These are phyloP conservation scores for Diplodia scrobiculata DNA, from an alignment of 2,329 filamentous ascomycete genomes.

Conservation along the genomic window DNA sequence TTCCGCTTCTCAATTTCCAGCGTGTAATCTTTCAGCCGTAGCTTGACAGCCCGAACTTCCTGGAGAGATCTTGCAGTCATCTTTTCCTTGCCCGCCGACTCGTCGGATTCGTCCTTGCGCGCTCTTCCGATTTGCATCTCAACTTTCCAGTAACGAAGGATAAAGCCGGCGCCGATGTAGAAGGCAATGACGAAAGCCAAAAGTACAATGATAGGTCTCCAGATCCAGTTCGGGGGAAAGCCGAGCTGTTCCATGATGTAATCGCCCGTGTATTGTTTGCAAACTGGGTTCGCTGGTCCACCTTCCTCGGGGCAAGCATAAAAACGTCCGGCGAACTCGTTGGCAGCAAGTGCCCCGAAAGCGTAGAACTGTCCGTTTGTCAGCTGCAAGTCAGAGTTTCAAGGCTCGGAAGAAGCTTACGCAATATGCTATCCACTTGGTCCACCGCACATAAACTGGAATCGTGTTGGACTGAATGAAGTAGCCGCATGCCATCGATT, in stretches of 20 bases:
- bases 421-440: constrained; percentile 67
- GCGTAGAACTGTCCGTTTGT: constrained; percentile 60
- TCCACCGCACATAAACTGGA: constrained; percentile 75
- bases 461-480: constrained; percentile 75
- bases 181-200: constrained; percentile 66
- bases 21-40: constrained; percentile 65
- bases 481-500: constrained; percentile 74
- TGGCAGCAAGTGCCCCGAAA: constrained; percentile 70
- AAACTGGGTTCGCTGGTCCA: constrained; percentile 65
- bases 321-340: constrained; percentile 71
- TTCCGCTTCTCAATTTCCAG: constrained; percentile 66
- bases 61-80: constrained; percentile 58
- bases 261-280: constrained; percentile 67
- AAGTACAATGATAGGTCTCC: constrained; percentile 65
- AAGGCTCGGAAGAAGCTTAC: constrained; percentile 35
- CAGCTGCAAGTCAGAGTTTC: background rate
- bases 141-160: constrained; percentile 65
- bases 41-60: constrained; percentile 63
- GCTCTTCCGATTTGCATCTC: constrained; percentile 71
- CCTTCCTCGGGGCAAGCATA: constrained; percentile 70
- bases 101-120: constrained; percentile 57
- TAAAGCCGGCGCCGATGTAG: constrained; percentile 60
- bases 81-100: constrained; percentile 71
- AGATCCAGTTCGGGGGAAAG: constrained; percentile 68
- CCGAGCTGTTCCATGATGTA: constrained; percentile 71